Evolutionary conservation across 352 stramenopile genomes (phyloP), one percentile per base, ranked within the genome.

Genomic region (Phytopythium cucurbitacearum): DNA sequence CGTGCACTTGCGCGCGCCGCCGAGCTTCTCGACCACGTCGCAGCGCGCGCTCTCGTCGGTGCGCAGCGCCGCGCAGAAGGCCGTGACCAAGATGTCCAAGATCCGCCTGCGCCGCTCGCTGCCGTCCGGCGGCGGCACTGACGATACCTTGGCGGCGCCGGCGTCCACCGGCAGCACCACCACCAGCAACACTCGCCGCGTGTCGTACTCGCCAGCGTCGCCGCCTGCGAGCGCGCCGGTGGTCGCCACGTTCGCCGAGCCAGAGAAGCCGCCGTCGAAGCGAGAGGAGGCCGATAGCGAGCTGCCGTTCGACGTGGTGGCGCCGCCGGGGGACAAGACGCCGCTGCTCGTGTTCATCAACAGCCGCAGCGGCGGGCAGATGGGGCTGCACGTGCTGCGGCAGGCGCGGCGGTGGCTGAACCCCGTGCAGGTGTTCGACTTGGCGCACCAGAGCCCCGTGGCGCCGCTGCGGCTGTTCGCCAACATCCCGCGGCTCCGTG

Each of bases 401-500:
- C 91, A 97, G 69, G 80, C 98, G 51, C 80, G 91, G 13, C 79
- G 85, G 13, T 85, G 96, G 64, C 72, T 98, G 4, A 98, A 99
- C 68, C 94, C 96, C 10, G 83, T 98, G 49, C 96, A 99, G 74
- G 72, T 99, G 11, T 97, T 95, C 67, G 95, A 99, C 53, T 67
- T 99, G 11, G 91, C 87, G 7, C 73, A 97, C 51, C 89, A 97
- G 60, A 87, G 87, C 41, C 96, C 95, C n/a, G 74, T 97, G 38
- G 83, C 88, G 34, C 73, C 96, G 5, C 66, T 99, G 38, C 67
- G 89, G 48, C 90, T 88, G 38, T 98, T 98, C 75, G 77, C 81
- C n/a, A 66, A 85, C 32, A 71, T 98, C 2, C 82, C 76, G 12
- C 69, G 87, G 5, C 73, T 98, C 8, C 83, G 95, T 8, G 92